A percentile compares a stretch with the other conserved stretches of the same genome.
Conservation (phyloP, 2,329 filamentous ascomycete genomes). For the Aspergillaceae sp. region DNA sequence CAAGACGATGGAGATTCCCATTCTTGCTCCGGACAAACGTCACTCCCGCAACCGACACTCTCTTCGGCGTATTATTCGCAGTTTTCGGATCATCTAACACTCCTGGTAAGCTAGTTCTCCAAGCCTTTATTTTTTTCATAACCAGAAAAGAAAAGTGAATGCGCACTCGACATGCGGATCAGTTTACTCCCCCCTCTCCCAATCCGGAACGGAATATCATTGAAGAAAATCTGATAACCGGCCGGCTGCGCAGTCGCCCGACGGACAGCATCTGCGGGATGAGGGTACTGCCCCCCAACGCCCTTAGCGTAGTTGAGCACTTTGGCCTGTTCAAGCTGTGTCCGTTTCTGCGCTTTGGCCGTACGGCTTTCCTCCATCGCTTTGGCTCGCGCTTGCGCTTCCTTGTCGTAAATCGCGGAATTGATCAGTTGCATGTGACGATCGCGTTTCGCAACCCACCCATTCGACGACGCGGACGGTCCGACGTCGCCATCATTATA, state of each 20-base stretch:
- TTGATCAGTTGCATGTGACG: constrained; percentile 79
- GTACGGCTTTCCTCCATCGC: constrained; percentile 62
- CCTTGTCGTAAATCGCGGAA: constrained; percentile 65
- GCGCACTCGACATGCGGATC: constrained; percentile 61
- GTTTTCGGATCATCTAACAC: constrained; percentile 48
- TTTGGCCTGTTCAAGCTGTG: constrained; percentile 43
- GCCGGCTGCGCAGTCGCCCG: constrained; percentile 20
- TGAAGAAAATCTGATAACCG: constrained; percentile 57
- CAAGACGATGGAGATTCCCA: constrained; percentile 73
- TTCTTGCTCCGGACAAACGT: constrained; percentile 78
- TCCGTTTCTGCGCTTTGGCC: constrained; percentile 44
- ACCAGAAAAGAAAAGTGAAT: constrained; percentile 6
- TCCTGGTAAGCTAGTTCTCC: constrained; percentile 38
- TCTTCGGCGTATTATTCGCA: constrained; percentile 64
- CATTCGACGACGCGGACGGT: constrained; percentile 23
- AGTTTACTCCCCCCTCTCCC: constrained; percentile 75
- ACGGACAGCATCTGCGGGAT: constrained; percentile 12
- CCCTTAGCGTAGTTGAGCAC: constrained; percentile 34
- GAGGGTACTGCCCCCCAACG: constrained; percentile 11
- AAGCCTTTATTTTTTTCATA: not conserved
- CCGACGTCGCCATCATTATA: constrained; percentile 22
- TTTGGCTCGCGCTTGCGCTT: constrained; percentile 57
- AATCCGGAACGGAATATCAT: constrained; percentile 66
- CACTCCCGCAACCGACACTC: constrained; percentile 63
- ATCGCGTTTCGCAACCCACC: constrained; percentile 66